phyloP scores from a whole-genome alignment of 768 basidiomycete species.

The Boletus bicolor region DNA sequence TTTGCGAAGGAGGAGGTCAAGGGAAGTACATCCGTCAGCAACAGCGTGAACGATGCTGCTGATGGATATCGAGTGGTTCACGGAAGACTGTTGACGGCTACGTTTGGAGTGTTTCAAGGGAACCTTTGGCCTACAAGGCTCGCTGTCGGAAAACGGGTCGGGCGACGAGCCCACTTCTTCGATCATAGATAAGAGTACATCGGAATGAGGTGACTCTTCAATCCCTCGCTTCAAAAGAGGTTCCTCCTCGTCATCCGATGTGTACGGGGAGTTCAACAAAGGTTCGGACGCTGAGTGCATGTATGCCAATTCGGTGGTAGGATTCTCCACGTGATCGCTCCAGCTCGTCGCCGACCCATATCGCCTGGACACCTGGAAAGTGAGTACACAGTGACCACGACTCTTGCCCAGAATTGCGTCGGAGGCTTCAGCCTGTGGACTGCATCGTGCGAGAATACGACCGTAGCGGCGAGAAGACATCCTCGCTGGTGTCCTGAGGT shows the following conservation, averaged over 20 bases:
- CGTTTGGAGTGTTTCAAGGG: neutral
- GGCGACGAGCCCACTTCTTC: constrained; percentile 3
- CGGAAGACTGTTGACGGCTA: constrained; percentile 10
- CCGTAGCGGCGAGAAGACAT: constrained; percentile 20
- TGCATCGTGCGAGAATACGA: neutral
- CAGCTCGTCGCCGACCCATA: neutral
- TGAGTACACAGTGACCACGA: neutral
- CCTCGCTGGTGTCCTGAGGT: constrained; percentile 10
- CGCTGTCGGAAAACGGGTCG: neutral
- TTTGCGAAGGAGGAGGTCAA: constrained; percentile 19
- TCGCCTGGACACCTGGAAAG: neutral
- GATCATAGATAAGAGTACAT: constrained; percentile 10
- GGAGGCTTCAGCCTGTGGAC: neutral
- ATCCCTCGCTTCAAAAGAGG: constrained; percentile 1
- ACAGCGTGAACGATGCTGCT: constrained; percentile 13
- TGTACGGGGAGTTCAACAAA: neutral
- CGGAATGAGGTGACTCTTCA: constrained; percentile 11
- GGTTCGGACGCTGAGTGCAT: constrained; percentile 15
- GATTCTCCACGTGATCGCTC: neutral
- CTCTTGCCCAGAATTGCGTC: neutral
- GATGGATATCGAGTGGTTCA: constrained; percentile 17
- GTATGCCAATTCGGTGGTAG: neutral
- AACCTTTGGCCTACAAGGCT: neutral
- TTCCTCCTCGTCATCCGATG: constrained; percentile 7
- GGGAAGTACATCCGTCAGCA: constrained; percentile 12